Evolutionary conservation across 1,139 yeast species (phyloP).

Genomic region (Zygotorulaspora mrakii): DNA sequence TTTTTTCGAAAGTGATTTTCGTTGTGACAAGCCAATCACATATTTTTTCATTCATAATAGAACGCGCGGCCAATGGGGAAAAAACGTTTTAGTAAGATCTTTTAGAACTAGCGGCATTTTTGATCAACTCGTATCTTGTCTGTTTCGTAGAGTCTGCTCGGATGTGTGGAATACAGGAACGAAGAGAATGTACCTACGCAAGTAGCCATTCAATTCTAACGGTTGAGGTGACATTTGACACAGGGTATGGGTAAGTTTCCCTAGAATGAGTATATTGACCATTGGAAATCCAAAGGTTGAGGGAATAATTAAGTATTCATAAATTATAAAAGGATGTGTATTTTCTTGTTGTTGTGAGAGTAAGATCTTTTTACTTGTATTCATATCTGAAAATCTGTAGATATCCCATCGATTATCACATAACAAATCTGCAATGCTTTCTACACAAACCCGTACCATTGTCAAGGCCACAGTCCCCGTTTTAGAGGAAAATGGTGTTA

Average conservation of each 20-base stretch:
- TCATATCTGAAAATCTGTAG: not conserved
- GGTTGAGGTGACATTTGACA: not conserved
- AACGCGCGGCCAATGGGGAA: not conserved
- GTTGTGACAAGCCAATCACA: not conserved
- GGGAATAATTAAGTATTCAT: not conserved
- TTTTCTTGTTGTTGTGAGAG: not conserved
- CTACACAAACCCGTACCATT: constrained; percentile 34
- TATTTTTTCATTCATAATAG: not conserved
- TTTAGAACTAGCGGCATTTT: not conserved
- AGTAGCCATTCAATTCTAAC: not conserved
- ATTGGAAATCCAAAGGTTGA: not conserved
- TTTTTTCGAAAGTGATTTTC: not conserved
- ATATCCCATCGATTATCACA: not conserved
- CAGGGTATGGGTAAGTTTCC: not conserved
- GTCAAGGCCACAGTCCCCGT: constrained; percentile 58
- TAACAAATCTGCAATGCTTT: constrained; percentile 23
- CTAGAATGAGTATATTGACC: not conserved
- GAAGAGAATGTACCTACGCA: not conserved
- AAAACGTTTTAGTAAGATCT: not conserved
- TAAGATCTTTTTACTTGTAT: not conserved
- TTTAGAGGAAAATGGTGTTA: constrained; percentile 53
- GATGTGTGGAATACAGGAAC: not conserved
- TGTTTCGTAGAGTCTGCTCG: not conserved
- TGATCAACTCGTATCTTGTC: not conserved
- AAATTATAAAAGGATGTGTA: not conserved